Evolutionary conservation across 495 filamentous ascomycete species (phyloP), one percentile per base, ranked within the genome.

Genomic region (Jackrogersella multiformis): DNA sequence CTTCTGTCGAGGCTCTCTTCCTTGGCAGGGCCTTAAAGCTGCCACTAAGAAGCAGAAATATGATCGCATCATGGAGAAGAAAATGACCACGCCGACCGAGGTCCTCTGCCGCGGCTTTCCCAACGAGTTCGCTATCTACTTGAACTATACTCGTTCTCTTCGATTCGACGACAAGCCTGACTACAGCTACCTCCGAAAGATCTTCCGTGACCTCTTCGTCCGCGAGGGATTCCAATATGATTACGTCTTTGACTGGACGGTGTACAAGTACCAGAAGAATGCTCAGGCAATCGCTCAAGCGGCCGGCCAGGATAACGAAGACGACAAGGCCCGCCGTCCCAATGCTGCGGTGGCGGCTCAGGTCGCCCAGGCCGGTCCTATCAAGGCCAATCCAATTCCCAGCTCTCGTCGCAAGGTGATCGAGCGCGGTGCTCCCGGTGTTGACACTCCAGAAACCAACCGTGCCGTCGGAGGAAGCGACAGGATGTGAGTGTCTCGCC

Each of bases 1-100:
- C 84, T 99, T 99, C 85, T 98, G 96, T 86, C 96, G 96, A 76
- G 95, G 95, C 45, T 97, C 94, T 56, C 93, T 99, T 49, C 95
- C 96, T 61, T 99, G 96, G 96, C 96, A 99, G 83, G 96, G 96
- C 36, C 85, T 99, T 46, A 99, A 99, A 88, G 96, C 96, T 84
- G 96, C 96, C 70, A 99, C 96, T 55, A 98, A 99, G 88, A 98
- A 99, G 89, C 95, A 99, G 85, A 99, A 98, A 82, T 98, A 99
- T 75, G 96, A 99, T 81, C 89, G 96, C 53, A 99, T 99, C 81
- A 99, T 98, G 96, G 96, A 99, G 86, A 99, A 99, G 89, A 99
- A 99, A 90, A 98, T 99, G 96, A 99, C 95, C 8, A 99, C 96
- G 5, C 95, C 96, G 15, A 99, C 96, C 70, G 96, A 99, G 75